phyloP scores from a whole-genome alignment of 768 basidiomycete species.

The Phanerodontia chrysosporium region DNA sequence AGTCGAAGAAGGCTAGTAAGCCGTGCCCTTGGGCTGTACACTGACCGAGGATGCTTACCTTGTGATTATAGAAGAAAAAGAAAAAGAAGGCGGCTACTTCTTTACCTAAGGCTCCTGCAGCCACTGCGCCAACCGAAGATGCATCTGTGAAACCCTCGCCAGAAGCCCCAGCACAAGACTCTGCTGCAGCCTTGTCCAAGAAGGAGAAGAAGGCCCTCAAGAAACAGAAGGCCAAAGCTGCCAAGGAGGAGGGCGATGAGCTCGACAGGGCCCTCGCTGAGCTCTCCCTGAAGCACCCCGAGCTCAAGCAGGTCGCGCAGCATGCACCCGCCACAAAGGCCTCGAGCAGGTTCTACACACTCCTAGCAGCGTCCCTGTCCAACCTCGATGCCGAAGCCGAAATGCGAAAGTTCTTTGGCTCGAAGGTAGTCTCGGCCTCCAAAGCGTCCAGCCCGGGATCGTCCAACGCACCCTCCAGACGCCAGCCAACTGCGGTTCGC shows the following conservation, averaged over 20 bases:
- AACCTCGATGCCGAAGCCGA: conserved; percentile 89
- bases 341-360: conserved; percentile 38
- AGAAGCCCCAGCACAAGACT: conserved; percentile 8
- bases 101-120: conserved; percentile 10
- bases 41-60: not conserved
- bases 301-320: conserved; percentile 38
- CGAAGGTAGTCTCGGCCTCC: conserved; percentile 74
- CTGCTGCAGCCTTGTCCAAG: conserved; percentile 19
- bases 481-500: conserved; percentile 44
- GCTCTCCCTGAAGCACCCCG: conserved; percentile 70
- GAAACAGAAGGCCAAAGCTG: conserved; percentile 62
- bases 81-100: conserved; percentile 23
- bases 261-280: conserved; percentile 83
- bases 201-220: conserved; percentile 55
- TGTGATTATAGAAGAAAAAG: conserved; percentile 22
- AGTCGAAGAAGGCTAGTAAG: conserved; percentile 28
- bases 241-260: conserved; percentile 63
- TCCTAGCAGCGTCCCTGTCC: conserved; percentile 75
- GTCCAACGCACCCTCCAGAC: conserved; percentile 32
- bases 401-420: conserved; percentile 90
- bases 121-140: conserved; percentile 1
- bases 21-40: not conserved
- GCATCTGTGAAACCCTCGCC: not conserved
- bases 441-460: conserved; percentile 35
- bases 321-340: conserved; percentile 23